Conservation (phyloP, 73 alveolate genomes). For the Tetrahymena borealis region DNA sequence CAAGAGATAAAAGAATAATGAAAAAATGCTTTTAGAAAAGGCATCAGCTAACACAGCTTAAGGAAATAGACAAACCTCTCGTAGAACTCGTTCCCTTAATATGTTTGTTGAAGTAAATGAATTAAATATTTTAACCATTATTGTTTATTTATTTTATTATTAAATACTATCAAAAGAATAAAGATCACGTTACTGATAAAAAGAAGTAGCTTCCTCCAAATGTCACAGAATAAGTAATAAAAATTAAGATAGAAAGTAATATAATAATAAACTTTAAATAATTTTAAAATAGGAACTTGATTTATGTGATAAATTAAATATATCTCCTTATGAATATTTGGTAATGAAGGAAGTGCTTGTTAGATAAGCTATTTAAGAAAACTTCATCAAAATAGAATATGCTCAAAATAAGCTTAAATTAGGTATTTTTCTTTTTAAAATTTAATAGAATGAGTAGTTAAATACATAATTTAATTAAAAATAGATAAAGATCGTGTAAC, state of each 20-base stretch:
- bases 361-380: conserved; percentile 29
- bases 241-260: not conserved
- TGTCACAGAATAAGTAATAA: conserved; percentile 1
- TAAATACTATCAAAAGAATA: not conserved
- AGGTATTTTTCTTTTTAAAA: not conserved
- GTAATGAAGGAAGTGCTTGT: conserved; percentile 35
- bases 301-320: conserved; percentile 28
- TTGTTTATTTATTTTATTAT: not conserved
- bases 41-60: not conserved
- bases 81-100: not conserved
- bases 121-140: not conserved
- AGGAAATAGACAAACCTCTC: not conserved
- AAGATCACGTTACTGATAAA: conserved; percentile 7
- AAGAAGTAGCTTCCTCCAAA: conserved; percentile 25
- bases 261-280: not conserved
- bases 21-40: conserved; percentile 20
- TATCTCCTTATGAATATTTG: conserved; percentile 35
- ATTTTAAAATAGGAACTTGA: conserved; percentile 21
- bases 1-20: conserved; percentile 35
- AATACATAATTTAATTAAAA: not conserved
- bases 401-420: conserved; percentile 20
- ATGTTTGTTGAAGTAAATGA: not conserved
- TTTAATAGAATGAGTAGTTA: not conserved
- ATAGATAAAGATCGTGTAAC: conserved; percentile 42
- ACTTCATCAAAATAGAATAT: conserved; percentile 28